phyloP scores from a whole-genome alignment of 495 filamentous ascomycete genomes.

The Penicillium salamii region DNA sequence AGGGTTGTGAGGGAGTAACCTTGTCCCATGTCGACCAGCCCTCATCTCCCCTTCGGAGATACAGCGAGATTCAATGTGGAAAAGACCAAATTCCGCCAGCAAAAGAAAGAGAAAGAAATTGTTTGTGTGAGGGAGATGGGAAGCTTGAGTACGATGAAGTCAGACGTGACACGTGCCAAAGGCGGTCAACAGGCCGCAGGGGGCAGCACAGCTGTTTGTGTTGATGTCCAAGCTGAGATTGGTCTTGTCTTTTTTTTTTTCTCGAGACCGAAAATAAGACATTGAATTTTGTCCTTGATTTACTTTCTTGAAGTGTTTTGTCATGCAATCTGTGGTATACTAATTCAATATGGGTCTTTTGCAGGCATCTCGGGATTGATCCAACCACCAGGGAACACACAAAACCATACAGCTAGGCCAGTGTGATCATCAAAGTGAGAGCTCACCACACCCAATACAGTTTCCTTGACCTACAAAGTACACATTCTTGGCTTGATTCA shows the following conservation, averaged over 20 bases:
- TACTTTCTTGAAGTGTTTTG: not conserved
- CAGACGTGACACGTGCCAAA: constrained; percentile 24
- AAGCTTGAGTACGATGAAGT: constrained; percentile 16
- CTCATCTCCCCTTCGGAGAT: constrained; percentile 34
- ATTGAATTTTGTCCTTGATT: not conserved
- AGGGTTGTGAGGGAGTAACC: constrained; percentile 90
- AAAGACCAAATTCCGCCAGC: not conserved
- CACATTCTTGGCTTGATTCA: not conserved
- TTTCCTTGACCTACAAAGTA: no score
- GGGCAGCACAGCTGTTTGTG: constrained; percentile 1
- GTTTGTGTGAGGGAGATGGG: not conserved
- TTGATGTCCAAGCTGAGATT: no score
- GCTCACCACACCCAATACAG: no score
- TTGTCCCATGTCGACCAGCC: constrained; percentile 74
- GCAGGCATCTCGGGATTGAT: constrained; percentile 7
- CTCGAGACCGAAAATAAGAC: not conserved
- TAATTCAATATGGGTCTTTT: not conserved
- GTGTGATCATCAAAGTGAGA: not conserved
- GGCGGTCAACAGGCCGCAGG: constrained; percentile 22
- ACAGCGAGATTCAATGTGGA: not conserved
- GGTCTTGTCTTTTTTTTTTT: no score
- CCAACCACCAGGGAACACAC: not conserved
- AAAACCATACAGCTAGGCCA: not conserved
- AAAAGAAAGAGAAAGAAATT: no score
- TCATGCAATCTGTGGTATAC: not conserved